Evolutionary conservation across 2,329 filamentous ascomycete species (phyloP).

Genomic region (Calonectria pauciramosa): DNA sequence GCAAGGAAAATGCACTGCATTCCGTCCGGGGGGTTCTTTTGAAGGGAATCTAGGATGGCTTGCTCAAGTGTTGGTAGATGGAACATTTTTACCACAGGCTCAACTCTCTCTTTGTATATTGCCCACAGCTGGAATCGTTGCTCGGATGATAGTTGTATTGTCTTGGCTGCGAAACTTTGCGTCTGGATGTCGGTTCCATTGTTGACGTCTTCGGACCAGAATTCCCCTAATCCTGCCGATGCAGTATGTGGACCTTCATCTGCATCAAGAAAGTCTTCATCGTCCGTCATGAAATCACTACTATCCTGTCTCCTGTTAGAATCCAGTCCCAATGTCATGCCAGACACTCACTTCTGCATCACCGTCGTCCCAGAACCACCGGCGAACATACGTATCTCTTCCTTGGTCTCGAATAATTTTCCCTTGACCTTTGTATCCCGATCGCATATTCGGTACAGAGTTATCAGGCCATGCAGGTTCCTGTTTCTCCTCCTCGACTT

Average conservation of each 20-base stretch:
- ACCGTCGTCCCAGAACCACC: conserved; percentile 21
- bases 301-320: background rate
- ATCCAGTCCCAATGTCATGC: background rate
- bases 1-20: conserved; percentile 18
- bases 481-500: background rate
- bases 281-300: conserved; percentile 12
- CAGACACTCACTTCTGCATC: conserved; percentile 3
- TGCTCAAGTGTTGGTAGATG: conserved; percentile 20
- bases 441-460: background rate
- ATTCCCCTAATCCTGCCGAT: background rate
- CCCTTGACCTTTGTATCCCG: conserved; percentile 3
- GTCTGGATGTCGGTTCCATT: background rate
- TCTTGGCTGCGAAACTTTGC: background rate
- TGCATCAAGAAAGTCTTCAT: background rate
- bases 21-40: background rate
- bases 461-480: background rate
- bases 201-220: background rate
- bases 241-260: background rate
- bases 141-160: background rate
- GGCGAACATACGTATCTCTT: conserved; percentile 22
- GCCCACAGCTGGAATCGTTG: conserved; percentile 18
- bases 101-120: conserved; percentile 20
- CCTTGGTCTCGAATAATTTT: conserved; percentile 24
- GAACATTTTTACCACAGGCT: conserved; percentile 16
- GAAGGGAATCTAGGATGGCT: background rate